A percentile compares a stretch with the other conserved stretches of the same genome.
phyloP scores from a whole-genome alignment of 2,329 filamentous ascomycete genomes.

The Beauveria australis region DNA sequence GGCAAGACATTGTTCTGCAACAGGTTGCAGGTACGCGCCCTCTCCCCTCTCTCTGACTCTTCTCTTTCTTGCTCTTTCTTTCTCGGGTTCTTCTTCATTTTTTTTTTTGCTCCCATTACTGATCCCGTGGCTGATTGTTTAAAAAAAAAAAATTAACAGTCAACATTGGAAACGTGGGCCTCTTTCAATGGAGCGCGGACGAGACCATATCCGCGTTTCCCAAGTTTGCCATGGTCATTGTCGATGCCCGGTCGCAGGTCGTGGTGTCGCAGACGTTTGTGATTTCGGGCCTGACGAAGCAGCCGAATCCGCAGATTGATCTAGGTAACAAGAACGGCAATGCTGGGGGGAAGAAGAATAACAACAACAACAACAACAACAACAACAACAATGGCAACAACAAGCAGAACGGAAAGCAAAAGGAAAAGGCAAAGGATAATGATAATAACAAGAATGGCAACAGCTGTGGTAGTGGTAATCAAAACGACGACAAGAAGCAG shows the following conservation, averaged over 20 bases:
- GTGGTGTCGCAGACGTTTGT: conserved; percentile 14
- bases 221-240: conserved; percentile 17
- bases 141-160: too few species aligned
- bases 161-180: conserved; percentile 16
- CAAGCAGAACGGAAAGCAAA: neutral
- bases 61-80: too few species aligned
- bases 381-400: conserved; percentile 1
- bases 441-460: neutral
- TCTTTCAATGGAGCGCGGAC: conserved; percentile 16
- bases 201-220: conserved; percentile 16
- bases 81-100: too few species aligned
- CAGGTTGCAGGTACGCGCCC: conserved; percentile 15
- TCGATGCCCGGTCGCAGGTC: conserved; percentile 13
- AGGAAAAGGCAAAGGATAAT: neutral
- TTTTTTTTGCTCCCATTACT: neutral
- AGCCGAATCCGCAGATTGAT: conserved; percentile 2
- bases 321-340: neutral
- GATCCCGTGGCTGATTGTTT: neutral
- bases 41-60: too few species aligned
- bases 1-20: conserved; percentile 15
- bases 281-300: conserved; percentile 8
- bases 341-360: conserved; percentile 3
- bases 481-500: neutral
- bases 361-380: too few species aligned
- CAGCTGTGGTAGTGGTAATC: neutral